Evolutionary conservation across 2,329 filamentous ascomycete species (phyloP), one percentile per base, ranked within the genome.

Genomic region (Botrytis medusae): DNA sequence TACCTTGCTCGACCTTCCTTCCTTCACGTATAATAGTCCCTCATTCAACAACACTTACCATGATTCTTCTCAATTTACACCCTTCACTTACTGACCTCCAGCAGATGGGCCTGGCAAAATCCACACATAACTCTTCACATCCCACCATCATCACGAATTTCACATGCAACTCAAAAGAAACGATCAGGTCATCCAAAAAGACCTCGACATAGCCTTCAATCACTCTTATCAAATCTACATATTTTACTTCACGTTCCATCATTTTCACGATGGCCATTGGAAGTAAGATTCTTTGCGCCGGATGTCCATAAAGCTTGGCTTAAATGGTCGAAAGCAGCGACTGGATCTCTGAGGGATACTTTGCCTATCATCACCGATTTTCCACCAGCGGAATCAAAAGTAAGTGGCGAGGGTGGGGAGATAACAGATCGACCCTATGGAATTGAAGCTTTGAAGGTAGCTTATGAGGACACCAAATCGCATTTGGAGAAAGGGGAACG

Each of bases 91-190:
- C 69, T 63, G 54, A 71, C 44, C 25, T 40, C 72, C 72, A 69
- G 34, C 46, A 95, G 93, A 86, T 98, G 95, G 95, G 95, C 95
- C 57, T 92, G 97, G 86, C 93, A 93, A 77, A 94, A 98, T 80
- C 89, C 94, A 2, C 92, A 96, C 80, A 82, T 91, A 48, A 95
- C 95, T 8, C 85, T 92, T 48, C 94, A 97, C 80, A 94, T 97
- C 73, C 87, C 92, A 20, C 82, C 86, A 20, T 85, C 87, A 46
- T 86, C 89, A 59, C 86, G 90, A n/a, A 84, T 93, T 51, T 84
- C 87, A 1, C 80, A 86, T 65, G 82, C 87, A 78, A 88, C 83
- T 0, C 81, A 83, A 71, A 84, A 80, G 69, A 90, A 88, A 80
- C 82, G 82, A 69, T 87, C 85, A 48, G 86, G 87, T 18, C 87